These are phyloP conservation scores for Rhizoctonia solani DNA, from an alignment of 1,284 basidiomycete genomes.

Conservation along the genomic window DNA sequence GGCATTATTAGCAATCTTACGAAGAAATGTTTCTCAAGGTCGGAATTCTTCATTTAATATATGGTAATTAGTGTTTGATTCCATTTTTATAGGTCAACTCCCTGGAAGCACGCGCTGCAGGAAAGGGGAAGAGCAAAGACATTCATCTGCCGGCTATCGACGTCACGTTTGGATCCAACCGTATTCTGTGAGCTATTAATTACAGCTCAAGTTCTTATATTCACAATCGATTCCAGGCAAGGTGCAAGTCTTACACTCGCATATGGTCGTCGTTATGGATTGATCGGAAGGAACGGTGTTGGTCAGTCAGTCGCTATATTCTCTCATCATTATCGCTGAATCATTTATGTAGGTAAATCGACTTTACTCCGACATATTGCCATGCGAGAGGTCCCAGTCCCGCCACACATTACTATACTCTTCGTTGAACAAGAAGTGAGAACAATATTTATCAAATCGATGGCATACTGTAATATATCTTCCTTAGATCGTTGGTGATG, in stretches of 20 bases:
- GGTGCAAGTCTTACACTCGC: constrained; percentile 88
- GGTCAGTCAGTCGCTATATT: constrained; percentile 21
- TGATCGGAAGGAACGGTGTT: constrained; percentile 79
- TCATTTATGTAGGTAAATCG: constrained; percentile 92
- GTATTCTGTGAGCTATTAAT: constrained; percentile 74
- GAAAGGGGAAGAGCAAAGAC: constrained; percentile 96
- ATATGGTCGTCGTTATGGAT: constrained; percentile 84
- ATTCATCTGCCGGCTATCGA: constrained; percentile 96
- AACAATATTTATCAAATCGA: constrained; percentile 17
- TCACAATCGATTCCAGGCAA: constrained; percentile 52
- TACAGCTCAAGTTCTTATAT: constrained; percentile 37
- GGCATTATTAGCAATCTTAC: constrained; percentile 75
- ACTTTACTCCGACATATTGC: constrained; percentile 96
- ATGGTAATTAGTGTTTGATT: neutral
- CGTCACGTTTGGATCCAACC: constrained; percentile 91
- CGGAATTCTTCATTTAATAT: neutral
- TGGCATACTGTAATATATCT: neutral
- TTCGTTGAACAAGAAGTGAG: constrained; percentile 97
- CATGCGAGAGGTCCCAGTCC: constrained; percentile 91
- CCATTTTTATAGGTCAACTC: constrained; percentile 79
- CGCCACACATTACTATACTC: constrained; percentile 92
- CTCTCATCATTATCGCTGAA: neutral
- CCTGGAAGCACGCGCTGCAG: constrained; percentile 74
- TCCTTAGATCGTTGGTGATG: constrained; percentile 82
- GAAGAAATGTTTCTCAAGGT: constrained; percentile 99